A percentile compares a stretch with the other conserved stretches of the same genome.
phyloP scores from a whole-genome alignment of 257 asterid genomes.

The Perilla frutescens region DNA sequence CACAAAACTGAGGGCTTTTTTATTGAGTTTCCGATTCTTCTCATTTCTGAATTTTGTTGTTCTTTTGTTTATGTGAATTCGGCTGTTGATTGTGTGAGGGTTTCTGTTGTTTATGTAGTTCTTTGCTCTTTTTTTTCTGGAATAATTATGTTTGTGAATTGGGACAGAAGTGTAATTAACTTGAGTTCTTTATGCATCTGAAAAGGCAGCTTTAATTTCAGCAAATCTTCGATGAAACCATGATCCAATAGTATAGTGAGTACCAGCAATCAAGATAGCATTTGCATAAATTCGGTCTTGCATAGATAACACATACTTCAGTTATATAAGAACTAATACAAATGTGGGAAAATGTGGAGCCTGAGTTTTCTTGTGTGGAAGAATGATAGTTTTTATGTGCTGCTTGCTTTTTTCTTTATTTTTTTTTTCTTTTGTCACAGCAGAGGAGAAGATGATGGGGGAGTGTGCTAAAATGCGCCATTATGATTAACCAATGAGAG shows the following conservation, averaged over 20 bases:
- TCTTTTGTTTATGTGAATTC: too few relatives aligned
- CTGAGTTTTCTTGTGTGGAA: slow-evolving; percentile 35
- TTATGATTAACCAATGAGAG: slow-evolving; percentile 66
- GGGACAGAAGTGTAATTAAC: too few relatives aligned
- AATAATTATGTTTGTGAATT: too few relatives aligned
- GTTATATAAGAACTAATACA: neutral
- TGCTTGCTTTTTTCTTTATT: slow-evolving; percentile 11
- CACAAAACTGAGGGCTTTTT: too few relatives aligned
- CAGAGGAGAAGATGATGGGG: slow-evolving; percentile 44
- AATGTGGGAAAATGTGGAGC: slow-evolving; percentile 31
- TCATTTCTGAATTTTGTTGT: too few relatives aligned
- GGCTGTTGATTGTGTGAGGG: too few relatives aligned
- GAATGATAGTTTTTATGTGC: slow-evolving; percentile 52
- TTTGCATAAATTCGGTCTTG: neutral
- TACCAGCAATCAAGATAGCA: too few relatives aligned
- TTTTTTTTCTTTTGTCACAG: slow-evolving; percentile 34
- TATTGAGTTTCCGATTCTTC: too few relatives aligned
- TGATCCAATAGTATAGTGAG: neutral
- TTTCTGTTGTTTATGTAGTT: too few relatives aligned
- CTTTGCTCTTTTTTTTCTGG: too few relatives aligned
- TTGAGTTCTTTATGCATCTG: too few relatives aligned
- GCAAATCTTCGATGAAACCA: neutral
- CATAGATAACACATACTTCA: neutral
- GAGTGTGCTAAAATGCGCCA: slow-evolving; percentile 62
- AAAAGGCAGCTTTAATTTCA: neutral